Conservation (phyloP, 176 grass and related monocot species). For the Triticum urartu region DNA sequence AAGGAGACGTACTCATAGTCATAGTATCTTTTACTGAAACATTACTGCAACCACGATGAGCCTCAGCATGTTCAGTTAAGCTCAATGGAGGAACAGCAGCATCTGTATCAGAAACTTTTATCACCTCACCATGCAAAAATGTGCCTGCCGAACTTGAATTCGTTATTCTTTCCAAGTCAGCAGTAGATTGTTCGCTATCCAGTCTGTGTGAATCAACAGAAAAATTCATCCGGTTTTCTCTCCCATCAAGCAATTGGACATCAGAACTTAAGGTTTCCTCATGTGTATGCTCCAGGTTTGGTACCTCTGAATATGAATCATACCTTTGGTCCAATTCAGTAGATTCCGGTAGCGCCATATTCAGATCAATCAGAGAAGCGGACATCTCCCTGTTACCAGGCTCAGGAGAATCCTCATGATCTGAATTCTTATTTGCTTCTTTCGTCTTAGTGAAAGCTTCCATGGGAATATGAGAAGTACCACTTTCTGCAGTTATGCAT, state of each 20-base stretch:
- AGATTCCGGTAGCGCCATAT: slow-evolving; percentile 22
- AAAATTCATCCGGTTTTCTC: not conserved
- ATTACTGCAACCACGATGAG: not conserved
- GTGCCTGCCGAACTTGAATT: not conserved
- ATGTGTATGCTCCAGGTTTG: slow-evolving; percentile 21
- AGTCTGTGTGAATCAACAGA: slow-evolving; percentile 18
- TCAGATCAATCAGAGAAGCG: slow-evolving; percentile 46
- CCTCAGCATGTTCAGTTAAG: slow-evolving; percentile 1
- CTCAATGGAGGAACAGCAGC: slow-evolving; percentile 18
- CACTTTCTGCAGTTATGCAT: slow-evolving; percentile 14
- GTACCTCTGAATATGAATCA: slow-evolving; percentile 3
- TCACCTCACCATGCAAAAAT: not conserved
- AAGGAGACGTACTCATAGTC: slow-evolving; percentile 20
- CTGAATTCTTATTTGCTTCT: not conserved
- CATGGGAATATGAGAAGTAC: slow-evolving; percentile 14
- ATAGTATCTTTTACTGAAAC: slow-evolving; percentile 22
- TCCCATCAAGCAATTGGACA: slow-evolving; percentile 14
- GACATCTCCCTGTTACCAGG: slow-evolving; percentile 14
- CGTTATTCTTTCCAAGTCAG: slow-evolving; percentile 15
- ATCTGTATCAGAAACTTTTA: not conserved
- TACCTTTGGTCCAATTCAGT: slow-evolving; percentile 7
- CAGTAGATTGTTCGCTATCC: not conserved
- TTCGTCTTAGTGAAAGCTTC: slow-evolving; percentile 8
- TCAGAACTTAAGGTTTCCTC: not conserved
- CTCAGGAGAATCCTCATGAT: not conserved